phyloP scores from a whole-genome alignment of 768 basidiomycete genomes.

The Boletus fagicola region DNA sequence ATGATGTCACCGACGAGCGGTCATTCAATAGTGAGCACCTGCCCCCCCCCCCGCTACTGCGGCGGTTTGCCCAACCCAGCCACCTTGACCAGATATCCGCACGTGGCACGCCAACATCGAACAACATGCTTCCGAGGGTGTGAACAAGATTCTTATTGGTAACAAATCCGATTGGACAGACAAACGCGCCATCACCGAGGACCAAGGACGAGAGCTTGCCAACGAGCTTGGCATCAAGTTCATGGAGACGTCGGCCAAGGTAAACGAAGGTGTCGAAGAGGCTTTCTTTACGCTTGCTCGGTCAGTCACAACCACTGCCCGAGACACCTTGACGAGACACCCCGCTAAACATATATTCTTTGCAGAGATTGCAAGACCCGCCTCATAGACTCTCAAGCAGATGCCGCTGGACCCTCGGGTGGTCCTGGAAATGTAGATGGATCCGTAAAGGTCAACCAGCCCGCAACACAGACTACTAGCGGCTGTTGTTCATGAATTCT shows the following conservation, averaged over 20 bases:
- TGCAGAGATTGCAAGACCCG: conserved; percentile 94
- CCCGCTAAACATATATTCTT: neutral
- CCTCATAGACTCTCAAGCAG: conserved; percentile 90
- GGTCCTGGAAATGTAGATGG: conserved; percentile 46
- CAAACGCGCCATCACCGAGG: conserved; percentile 87
- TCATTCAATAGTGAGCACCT: conserved; percentile 89
- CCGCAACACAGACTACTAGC: conserved; percentile 41
- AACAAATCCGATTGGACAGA: conserved; percentile 99
- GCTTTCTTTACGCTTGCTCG: conserved; percentile 97
- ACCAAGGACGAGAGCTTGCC: conserved; percentile 90
- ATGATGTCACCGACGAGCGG: conserved; percentile 92
- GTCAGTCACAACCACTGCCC: conserved; percentile 44
- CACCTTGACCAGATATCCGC: conserved; percentile 72
- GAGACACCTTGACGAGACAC: neutral
- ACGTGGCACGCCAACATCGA: conserved; percentile 99
- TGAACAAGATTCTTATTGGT: conserved; percentile 98
- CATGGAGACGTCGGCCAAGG: conserved; percentile 97
- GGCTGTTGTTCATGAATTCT: conserved; percentile 52
- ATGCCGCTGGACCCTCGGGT: conserved; percentile 42
- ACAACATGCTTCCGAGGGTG: conserved; percentile 97
- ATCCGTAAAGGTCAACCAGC: conserved; percentile 66
- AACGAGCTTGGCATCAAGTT: conserved; percentile 93
- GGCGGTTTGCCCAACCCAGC: neutral
- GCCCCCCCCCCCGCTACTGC: conserved; percentile 19
- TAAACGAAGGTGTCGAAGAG: conserved; percentile 96